Evolutionary conservation across 352 stramenopile genomes (phyloP).

Genomic region (Globisporangium polare): DNA sequence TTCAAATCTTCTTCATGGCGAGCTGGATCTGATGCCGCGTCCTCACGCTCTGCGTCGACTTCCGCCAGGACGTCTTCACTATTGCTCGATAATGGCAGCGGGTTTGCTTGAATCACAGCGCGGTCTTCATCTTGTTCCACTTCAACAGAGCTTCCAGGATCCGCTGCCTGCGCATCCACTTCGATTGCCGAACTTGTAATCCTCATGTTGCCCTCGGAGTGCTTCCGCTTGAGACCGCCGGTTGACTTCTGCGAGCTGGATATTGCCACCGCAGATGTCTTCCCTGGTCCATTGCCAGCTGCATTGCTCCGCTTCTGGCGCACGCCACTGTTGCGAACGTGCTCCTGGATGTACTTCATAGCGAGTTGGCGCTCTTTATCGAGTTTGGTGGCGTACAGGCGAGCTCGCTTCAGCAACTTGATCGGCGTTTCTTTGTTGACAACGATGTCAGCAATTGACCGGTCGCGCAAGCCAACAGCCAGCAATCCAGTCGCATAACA

Average conservation of each 20-base stretch:
- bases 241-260: slow-evolving; percentile 3
- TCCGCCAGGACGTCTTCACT: not conserved
- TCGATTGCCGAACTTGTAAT: slow-evolving; percentile 19
- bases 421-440: slow-evolving; percentile 78
- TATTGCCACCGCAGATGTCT: not conserved
- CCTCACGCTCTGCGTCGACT: not conserved
- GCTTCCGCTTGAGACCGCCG: slow-evolving; percentile 38
- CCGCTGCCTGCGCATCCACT: slow-evolving; percentile 16
- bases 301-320: slow-evolving; percentile 31
- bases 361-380: slow-evolving; percentile 63
- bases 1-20: slow-evolving; percentile 79
- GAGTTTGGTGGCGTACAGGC: slow-evolving; percentile 75
- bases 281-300: slow-evolving; percentile 11
- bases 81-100: not conserved
- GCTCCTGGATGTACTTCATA: slow-evolving; percentile 77
- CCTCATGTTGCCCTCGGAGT: slow-evolving; percentile 27
- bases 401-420: slow-evolving; percentile 67
- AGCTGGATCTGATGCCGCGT: slow-evolving; percentile 26
- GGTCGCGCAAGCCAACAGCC: slow-evolving; percentile 71
- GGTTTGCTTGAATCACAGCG: not conserved
- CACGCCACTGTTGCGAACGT: slow-evolving; percentile 30
- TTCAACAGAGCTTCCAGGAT: not conserved
- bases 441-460: slow-evolving; percentile 73
- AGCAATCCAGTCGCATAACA: slow-evolving; percentile 79
- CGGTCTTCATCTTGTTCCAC: slow-evolving; percentile 9